phyloP scores from a whole-genome alignment of 768 basidiomycete species.

The Pleurotus tuber-regium region DNA sequence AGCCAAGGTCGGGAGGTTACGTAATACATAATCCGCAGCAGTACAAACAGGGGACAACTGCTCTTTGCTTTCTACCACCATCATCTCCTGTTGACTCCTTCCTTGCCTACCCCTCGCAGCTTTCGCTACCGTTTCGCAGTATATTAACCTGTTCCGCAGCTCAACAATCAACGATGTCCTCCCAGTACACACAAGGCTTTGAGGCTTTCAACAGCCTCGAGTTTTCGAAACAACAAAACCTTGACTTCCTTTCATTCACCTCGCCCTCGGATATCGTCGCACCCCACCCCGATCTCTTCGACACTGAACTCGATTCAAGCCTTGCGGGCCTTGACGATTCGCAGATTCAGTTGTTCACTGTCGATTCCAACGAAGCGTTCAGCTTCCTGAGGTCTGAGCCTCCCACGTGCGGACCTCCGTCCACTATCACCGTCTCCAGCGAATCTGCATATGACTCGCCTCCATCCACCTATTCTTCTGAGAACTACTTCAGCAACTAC shows the following conservation, averaged over 20 bases:
- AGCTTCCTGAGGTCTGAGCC: slow-evolving; percentile 61
- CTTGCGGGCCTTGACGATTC: slow-evolving; percentile 66
- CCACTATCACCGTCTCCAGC: slow-evolving; percentile 75
- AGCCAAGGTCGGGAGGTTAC: slow-evolving; percentile 1
- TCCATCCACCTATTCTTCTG: slow-evolving; percentile 65
- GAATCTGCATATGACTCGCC: slow-evolving; percentile 73
- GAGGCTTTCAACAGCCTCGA: slow-evolving; percentile 34
- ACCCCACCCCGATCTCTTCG: slow-evolving; percentile 80
- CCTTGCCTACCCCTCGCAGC: slow-evolving; percentile 20
- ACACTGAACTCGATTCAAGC: slow-evolving; percentile 73
- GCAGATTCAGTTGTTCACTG: slow-evolving; percentile 59
- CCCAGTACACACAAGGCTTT: slow-evolving; percentile 26
- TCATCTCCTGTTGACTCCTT: slow-evolving; percentile 19
- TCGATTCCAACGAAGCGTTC: slow-evolving; percentile 65
- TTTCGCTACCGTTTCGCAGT: not conserved
- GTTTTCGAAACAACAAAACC: slow-evolving; percentile 36
- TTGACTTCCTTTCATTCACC: slow-evolving; percentile 70
- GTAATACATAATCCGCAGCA: slow-evolving; percentile 7
- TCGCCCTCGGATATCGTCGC: slow-evolving; percentile 69
- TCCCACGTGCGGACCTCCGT: slow-evolving; percentile 68
- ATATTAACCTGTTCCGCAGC: slow-evolving; percentile 24
- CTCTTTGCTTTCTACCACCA: slow-evolving; percentile 22
- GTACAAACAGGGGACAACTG: slow-evolving; percentile 4
- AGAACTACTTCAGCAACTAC: slow-evolving; percentile 53
- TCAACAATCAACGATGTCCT: slow-evolving; percentile 28